These are phyloP conservation scores for Metschnikowia aberdeeniae DNA, from an alignment of 805 yeast genomes.

Conservation along the genomic window DNA sequence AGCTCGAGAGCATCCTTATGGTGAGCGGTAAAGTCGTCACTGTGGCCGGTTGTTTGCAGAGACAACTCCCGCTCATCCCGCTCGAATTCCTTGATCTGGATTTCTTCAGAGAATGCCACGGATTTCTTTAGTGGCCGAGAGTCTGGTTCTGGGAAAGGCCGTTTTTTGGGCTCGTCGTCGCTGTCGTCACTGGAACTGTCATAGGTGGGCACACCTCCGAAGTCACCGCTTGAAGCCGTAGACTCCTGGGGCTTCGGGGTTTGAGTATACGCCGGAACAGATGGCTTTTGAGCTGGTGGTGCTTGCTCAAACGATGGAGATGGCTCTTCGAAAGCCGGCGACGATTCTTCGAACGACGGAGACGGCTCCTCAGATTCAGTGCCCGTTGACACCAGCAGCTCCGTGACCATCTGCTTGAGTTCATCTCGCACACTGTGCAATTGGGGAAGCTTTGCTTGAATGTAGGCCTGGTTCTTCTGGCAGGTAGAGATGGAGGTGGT, in stretches of 20 bases:
- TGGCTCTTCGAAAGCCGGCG: not conserved
- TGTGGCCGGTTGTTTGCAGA: constrained; percentile 14
- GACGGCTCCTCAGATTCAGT: constrained; percentile 18
- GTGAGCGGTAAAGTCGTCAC: constrained; percentile 17
- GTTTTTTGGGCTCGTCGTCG: constrained; percentile 15
- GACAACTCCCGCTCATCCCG: constrained; percentile 29
- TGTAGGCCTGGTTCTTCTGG: constrained; percentile 30
- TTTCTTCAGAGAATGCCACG: constrained; percentile 41
- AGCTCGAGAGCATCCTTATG: constrained; percentile 33
- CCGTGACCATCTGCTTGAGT: constrained; percentile 26
- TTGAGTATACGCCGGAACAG: not conserved
- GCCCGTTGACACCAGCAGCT: constrained; percentile 6
- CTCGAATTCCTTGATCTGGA: constrained; percentile 39
- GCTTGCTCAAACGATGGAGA: constrained; percentile 9
- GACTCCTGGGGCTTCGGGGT: constrained; percentile 1
- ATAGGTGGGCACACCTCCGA: constrained; percentile 12
- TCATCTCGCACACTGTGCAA: constrained; percentile 30
- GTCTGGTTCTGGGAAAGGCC: constrained; percentile 7
- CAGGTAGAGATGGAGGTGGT: constrained; percentile 28
- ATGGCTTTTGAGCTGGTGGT: not conserved
- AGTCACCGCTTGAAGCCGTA: not conserved
- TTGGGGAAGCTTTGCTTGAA: constrained; percentile 25
- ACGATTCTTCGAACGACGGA: not conserved
- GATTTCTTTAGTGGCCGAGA: constrained; percentile 19
- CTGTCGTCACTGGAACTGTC: constrained; percentile 14